Conservation (phyloP, 2,329 filamentous ascomycete species). For the Chrysosporium keratinophilum region DNA sequence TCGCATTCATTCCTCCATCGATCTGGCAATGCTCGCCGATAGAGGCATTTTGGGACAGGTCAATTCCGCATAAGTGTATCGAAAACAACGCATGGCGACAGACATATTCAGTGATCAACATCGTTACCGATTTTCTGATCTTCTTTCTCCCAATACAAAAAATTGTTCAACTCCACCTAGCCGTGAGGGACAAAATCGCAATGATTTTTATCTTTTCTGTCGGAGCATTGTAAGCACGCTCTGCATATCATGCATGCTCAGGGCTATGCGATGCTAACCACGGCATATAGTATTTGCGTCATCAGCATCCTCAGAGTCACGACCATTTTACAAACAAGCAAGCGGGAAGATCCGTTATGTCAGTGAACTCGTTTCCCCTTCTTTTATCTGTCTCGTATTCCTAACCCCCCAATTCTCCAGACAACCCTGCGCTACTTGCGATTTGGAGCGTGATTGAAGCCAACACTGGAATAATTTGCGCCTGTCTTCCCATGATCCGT, state of each 20-base stretch:
- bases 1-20: slow-evolving; percentile 12
- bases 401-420: neutral
- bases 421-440: slow-evolving; percentile 4
- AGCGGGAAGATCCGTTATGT: slow-evolving; percentile 12
- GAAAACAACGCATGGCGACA: slow-evolving; percentile 6
- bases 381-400: neutral
- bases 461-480: slow-evolving; percentile 30
- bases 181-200: slow-evolving; percentile 13
- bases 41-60: slow-evolving; percentile 13
- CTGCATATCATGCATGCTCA: neutral
- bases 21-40: slow-evolving; percentile 14
- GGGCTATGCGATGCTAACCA: neutral
- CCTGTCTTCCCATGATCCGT: slow-evolving; percentile 25
- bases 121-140: slow-evolving; percentile 13
- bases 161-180: slow-evolving; percentile 11
- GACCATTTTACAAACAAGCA: slow-evolving; percentile 1
- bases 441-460: slow-evolving; percentile 29
- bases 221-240: slow-evolving; percentile 13
- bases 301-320: slow-evolving; percentile 35
- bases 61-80: slow-evolving; percentile 12
- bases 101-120: slow-evolving; percentile 14
- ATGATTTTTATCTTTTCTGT: slow-evolving; percentile 14
- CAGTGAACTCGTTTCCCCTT: neutral
- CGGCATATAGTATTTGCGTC: slow-evolving; percentile 26
- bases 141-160: slow-evolving; percentile 12